Conservation (phyloP, 108 stramenopile species). For the Skeletonema menzelii region DNA sequence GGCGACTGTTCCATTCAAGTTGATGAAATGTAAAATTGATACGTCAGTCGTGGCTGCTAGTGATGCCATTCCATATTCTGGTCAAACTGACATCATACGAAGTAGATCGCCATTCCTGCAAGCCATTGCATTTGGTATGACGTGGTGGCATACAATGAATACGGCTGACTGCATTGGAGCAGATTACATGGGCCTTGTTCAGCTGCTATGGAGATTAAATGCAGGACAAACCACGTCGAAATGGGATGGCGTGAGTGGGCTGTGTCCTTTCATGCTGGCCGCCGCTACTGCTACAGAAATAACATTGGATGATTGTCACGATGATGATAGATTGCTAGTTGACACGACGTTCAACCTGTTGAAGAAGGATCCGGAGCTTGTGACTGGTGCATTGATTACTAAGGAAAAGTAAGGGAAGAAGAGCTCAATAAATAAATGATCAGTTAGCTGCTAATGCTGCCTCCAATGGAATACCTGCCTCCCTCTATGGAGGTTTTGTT, state of each 20-base stretch:
- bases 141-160: conserved; percentile 18
- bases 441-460: too few species aligned
- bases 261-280: conserved; percentile 76
- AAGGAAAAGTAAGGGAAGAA: not conserved
- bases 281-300: conserved; percentile 29
- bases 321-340: not conserved
- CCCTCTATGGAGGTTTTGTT: too few species aligned
- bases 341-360: conserved; percentile 32
- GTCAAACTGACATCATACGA: not conserved
- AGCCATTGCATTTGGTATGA: conserved; percentile 16
- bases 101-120: conserved; percentile 26
- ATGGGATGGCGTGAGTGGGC: conserved; percentile 46
- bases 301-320: not conserved
- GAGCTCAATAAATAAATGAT: too few species aligned
- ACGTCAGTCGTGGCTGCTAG: not conserved
- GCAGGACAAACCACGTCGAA: conserved; percentile 11
- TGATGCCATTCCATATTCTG: not conserved
- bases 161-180: not conserved
- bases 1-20: conserved; percentile 7
- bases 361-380: conserved; percentile 29
- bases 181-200: conserved; percentile 10
- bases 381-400: not conserved
- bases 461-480: too few species aligned
- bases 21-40: not conserved
- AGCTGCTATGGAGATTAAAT: conserved; percentile 14